Percentiles rank a stretch among this genome's conserved stretches.
Conservation (phyloP, 371 early-diverging fungal genomes). For the Entomophthora muscae region DNA sequence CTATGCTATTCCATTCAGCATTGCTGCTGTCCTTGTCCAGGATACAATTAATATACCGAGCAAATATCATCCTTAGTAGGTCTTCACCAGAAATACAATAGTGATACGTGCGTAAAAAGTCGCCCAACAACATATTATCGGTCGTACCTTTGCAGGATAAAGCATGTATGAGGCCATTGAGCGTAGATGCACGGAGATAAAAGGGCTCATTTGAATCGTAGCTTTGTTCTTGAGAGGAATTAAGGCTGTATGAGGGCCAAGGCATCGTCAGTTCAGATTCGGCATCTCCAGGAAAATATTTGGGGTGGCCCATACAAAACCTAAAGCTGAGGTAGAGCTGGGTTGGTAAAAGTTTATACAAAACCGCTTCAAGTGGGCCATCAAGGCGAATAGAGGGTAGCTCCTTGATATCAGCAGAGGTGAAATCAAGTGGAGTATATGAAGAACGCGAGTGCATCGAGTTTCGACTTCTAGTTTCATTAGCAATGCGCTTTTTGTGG, state of each 20-base stretch:
- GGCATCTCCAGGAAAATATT: neutral
- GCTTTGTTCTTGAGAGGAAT: no score
- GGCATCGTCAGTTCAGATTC: neutral
- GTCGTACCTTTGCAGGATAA: conserved; percentile 11
- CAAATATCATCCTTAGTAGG: conserved; percentile 29
- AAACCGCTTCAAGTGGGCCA: neutral
- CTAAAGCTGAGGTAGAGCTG: neutral
- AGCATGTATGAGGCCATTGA: conserved; percentile 5
- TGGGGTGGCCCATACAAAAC: neutral
- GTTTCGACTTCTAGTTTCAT: no score
- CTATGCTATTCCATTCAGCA: conserved; percentile 22
- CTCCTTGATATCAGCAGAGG: neutral
- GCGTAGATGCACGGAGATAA: conserved; percentile 5
- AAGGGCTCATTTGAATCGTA: no score
- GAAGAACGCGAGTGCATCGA: no score
- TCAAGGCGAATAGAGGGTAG: neutral
- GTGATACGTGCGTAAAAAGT: conserved; percentile 32
- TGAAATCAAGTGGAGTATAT: no score
- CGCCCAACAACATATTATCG: conserved; percentile 25
- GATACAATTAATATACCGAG: conserved; percentile 18
- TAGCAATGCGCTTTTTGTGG: no score
- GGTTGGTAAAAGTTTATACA: neutral
- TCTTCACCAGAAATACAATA: conserved; percentile 33
- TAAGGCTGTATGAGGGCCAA: neutral
- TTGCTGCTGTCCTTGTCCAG: no score